Evolutionary conservation across 2,329 filamentous ascomycete genomes (phyloP).

Genomic region (Clonostachys rosea): DNA sequence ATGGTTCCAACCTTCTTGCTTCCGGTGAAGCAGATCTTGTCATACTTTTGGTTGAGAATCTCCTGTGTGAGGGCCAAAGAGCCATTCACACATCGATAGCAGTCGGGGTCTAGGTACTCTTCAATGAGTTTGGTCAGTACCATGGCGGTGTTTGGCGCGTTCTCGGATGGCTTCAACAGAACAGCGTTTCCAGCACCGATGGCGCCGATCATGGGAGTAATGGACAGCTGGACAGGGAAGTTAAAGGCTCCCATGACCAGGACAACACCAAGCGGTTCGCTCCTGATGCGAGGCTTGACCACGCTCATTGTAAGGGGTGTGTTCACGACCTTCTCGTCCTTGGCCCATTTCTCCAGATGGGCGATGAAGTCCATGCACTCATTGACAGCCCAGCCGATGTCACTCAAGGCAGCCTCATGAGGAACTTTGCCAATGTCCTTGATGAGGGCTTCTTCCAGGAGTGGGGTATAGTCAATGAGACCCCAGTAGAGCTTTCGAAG

Average conservation of each 20-base stretch:
- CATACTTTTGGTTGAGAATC: slow-evolving; percentile 85
- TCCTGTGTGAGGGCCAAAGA: slow-evolving; percentile 74
- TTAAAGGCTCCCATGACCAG: slow-evolving; percentile 93
- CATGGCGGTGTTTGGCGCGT: slow-evolving; percentile 69
- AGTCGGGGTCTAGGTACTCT: slow-evolving; percentile 69
- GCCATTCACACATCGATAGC: slow-evolving; percentile 78
- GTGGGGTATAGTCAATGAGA: slow-evolving; percentile 69
- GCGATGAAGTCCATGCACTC: slow-evolving; percentile 76
- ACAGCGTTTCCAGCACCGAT: slow-evolving; percentile 90
- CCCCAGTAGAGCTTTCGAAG: slow-evolving; percentile 95
- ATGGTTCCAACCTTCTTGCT: slow-evolving; percentile 75
- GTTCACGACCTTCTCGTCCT: slow-evolving; percentile 72
- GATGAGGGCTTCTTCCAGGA: slow-evolving; percentile 70
- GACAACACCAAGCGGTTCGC: slow-evolving; percentile 81
- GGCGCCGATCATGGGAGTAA: slow-evolving; percentile 80
- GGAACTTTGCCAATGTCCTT: slow-evolving; percentile 74
- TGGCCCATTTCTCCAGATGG: slow-evolving; percentile 75
- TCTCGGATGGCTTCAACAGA: slow-evolving; percentile 87
- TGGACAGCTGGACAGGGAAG: slow-evolving; percentile 78
- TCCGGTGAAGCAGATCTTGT: slow-evolving; percentile 98
- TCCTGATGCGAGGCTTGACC: slow-evolving; percentile 71
- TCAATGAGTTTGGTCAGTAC: slow-evolving; percentile 76
- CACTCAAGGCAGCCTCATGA: slow-evolving; percentile 69
- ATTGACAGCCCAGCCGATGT: slow-evolving; percentile 74
- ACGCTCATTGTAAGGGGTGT: slow-evolving; percentile 64